Evolutionary conservation across 2,329 filamentous ascomycete species (phyloP), one percentile per base, ranked within the genome.

Genomic region (Tolypocladium guangdongense): DNA sequence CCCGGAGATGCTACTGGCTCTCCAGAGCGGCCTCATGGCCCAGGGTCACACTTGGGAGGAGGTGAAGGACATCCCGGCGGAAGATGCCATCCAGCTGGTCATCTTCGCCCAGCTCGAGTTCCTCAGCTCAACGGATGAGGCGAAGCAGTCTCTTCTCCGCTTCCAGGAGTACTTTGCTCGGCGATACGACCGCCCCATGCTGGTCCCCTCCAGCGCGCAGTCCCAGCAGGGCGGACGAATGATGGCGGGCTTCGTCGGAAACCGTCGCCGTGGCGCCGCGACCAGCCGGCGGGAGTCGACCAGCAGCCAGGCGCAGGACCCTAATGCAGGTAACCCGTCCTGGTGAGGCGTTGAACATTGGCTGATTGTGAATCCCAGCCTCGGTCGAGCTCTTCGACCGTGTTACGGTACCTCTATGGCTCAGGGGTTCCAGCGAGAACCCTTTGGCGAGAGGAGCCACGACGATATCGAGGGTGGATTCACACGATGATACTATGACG

Each of bases 81-180:
- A 80, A 8, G 71, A 78, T n/a, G 62, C 65, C 36, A 68, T 72
- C 32, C 67, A 63, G 47, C 66, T 65, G 11, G 73, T 74, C 33
- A 69, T 78, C 0, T 78, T 83, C 51, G 49, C 59, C 2, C 67
- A 75, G 35, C 70, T 83, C 0, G 71, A 76, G 41, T 61, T 66
- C 0, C 62, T 74, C 16, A 83, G 80, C 55, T 60, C 62, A 10
- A 81, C 75, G 0, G 60, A 60, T 2, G 75, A 77, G 49, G 78
- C 80, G 1, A 71, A 66, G n/a, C 60, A 65, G 6, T 71, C 78
- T 35, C 64, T 83, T 2, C 67, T 67, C 33, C 58, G 63, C 4
- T 83, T 77, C 73, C 78, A 79, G 62, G 68, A 75, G 55, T 57
- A 56, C 3, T 82, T 77, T 59, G 77, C 78, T 32, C 69, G 73